Evolutionary conservation across 2,329 filamentous ascomycete genomes (phyloP).

Genomic region (Dactylellina haptotyla): DNA sequence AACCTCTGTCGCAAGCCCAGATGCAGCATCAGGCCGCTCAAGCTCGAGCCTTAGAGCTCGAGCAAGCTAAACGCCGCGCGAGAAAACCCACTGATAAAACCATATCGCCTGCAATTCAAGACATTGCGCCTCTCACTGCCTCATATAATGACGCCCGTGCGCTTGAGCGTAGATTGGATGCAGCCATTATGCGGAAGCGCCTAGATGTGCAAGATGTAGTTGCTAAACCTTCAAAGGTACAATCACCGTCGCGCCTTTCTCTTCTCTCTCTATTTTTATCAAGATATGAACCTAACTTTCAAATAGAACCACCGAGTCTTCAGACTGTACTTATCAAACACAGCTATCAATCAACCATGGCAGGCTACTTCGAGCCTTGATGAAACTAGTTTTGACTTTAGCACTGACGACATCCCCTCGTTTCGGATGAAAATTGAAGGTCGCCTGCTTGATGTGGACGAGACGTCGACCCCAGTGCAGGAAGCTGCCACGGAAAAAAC

Average conservation of each 20-base stretch:
- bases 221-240: conserved; percentile 74
- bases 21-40: conserved; percentile 56
- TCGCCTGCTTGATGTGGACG: conserved; percentile 77
- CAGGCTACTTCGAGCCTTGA: conserved; percentile 73
- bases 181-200: conserved; percentile 91
- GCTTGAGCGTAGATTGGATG: conserved; percentile 86
- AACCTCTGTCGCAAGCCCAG: conserved; percentile 55
- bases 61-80: conserved; percentile 80
- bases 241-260: not conserved
- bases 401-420: conserved; percentile 77
- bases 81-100: conserved; percentile 94
- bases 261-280: not conserved
- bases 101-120: conserved; percentile 87
- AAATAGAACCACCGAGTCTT: conserved; percentile 79
- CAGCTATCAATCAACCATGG: conserved; percentile 93
- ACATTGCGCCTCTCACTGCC: conserved; percentile 81
- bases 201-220: conserved; percentile 87
- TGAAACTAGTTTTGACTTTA: conserved; percentile 76
- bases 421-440: conserved; percentile 95
- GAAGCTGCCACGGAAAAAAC: conserved; percentile 26
- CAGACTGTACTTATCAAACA: conserved; percentile 94
- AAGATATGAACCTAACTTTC: conserved; percentile 2
- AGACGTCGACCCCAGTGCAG: conserved; percentile 56
- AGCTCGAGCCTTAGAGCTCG: conserved; percentile 61
- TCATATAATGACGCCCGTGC: conserved; percentile 85